Evolutionary conservation across 257 asterid genomes (phyloP).

Genomic region (Ballota nigra): DNA sequence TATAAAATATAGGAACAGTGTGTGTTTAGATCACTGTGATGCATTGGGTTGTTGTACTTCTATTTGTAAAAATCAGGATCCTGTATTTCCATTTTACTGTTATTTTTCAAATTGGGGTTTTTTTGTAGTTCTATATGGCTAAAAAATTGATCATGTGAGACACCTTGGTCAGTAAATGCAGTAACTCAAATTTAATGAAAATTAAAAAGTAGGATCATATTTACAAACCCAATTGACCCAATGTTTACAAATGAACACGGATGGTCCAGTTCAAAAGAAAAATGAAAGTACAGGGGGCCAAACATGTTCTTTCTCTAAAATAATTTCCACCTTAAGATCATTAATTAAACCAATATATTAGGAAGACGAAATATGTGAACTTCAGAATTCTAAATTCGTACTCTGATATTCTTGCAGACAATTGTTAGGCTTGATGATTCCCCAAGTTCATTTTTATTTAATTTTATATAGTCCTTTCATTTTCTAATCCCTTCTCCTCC

Average conservation of each 20-base stretch:
- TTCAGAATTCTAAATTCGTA: neutral
- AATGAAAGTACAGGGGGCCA: neutral
- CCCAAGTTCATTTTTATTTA: neutral
- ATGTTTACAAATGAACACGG: neutral
- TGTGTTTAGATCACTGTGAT: neutral
- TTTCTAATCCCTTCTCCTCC: neutral
- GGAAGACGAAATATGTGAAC: neutral
- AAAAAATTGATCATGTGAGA: neutral
- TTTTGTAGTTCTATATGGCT: neutral
- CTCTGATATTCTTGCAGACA: neutral
- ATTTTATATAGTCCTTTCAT: neutral
- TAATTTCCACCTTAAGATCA: neutral
- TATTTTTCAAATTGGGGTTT: too few species aligned
- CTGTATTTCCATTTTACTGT: too few species aligned
- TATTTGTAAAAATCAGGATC: too few species aligned
- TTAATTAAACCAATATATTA: neutral
- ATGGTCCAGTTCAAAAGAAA: neutral
- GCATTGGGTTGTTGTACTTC: neutral
- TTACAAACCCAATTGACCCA: neutral
- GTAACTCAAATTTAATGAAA: neutral
- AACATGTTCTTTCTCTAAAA: neutral
- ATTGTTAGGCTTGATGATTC: neutral
- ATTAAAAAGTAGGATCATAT: neutral
- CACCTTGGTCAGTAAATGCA: neutral
- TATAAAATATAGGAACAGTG: neutral